Conservation (phyloP, 768 basidiomycete species). For the Lactarius vividus region DNA sequence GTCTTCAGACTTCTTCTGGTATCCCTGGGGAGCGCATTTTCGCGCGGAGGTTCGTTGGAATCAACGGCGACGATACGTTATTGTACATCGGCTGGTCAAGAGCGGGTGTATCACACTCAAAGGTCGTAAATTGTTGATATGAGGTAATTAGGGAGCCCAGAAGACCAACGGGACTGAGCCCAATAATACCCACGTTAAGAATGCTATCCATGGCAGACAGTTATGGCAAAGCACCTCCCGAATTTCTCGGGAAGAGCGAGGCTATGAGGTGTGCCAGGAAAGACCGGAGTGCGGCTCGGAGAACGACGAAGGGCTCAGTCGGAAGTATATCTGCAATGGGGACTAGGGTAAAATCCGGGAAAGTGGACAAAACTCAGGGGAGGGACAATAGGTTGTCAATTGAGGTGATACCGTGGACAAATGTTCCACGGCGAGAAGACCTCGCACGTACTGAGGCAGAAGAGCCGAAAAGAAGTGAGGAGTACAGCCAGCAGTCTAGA, state of each 20-base stretch:
- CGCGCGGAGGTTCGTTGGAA: conserved; percentile 40
- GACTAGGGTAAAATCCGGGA: conserved; percentile 65
- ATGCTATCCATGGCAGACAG: conserved; percentile 47
- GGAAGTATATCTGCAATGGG: conserved; percentile 78
- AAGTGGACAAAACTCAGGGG: conserved; percentile 28
- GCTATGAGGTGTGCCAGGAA: conserved; percentile 60
- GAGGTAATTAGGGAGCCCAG: conserved; percentile 34
- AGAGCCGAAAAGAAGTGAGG: conserved; percentile 63
- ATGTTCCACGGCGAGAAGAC: conserved; percentile 74
- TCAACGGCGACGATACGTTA: conserved; percentile 67
- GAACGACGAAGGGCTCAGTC: conserved; percentile 73
- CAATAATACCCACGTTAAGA: conserved; percentile 65
- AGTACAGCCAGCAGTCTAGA: conserved; percentile 54
- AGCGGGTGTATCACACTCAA: conserved; percentile 58
- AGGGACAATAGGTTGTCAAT: conserved; percentile 14
- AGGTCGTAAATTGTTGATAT: conserved; percentile 1
- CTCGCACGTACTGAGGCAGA: conserved; percentile 78
- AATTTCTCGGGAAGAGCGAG: conserved; percentile 31
- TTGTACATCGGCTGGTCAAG: conserved; percentile 50
- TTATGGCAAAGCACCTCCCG: conserved; percentile 23
- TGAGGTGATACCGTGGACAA: conserved; percentile 36
- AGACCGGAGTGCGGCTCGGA: conserved; percentile 61
- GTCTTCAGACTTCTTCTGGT: conserved; percentile 36
- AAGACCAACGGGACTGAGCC: conserved; percentile 77
- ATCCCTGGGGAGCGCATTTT: conserved; percentile 51